Conservation (phyloP, 352 stramenopile genomes). For the Globisporangium irregulare region DNA sequence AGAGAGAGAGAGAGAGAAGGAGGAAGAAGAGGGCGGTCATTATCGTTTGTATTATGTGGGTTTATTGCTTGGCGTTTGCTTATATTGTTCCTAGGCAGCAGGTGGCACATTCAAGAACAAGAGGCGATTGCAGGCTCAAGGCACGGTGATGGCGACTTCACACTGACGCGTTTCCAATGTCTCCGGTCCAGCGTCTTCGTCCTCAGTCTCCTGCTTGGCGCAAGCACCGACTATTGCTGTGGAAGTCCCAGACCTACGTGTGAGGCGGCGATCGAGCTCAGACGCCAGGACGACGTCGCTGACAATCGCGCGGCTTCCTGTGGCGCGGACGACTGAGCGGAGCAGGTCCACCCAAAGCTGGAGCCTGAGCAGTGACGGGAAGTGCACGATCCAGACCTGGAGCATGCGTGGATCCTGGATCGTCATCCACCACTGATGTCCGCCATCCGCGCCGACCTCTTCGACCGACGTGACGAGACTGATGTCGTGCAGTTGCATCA, state of each 20-base stretch:
- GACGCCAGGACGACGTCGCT: constrained; percentile 34
- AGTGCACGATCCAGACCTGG: constrained; percentile 71
- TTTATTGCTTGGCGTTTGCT: not conserved
- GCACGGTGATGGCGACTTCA: constrained; percentile 5
- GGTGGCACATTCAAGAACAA: constrained; percentile 1
- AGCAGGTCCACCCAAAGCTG: constrained; percentile 44
- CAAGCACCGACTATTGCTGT: not conserved
- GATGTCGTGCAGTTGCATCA: constrained; percentile 56
- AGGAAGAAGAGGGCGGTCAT: no score
- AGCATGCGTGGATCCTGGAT: constrained; percentile 47
- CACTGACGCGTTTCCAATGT: not conserved
- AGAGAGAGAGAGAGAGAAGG: not conserved
- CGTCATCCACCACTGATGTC: constrained; percentile 60
- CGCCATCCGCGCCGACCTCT: constrained; percentile 28
- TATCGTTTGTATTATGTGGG: not conserved
- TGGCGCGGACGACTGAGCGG: constrained; percentile 31
- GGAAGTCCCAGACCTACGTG: constrained; percentile 6
- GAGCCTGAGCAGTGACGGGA: constrained; percentile 36
- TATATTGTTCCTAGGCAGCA: not conserved
- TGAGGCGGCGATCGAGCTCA: constrained; percentile 3
- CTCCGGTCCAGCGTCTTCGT: not conserved
- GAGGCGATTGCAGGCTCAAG: not conserved
- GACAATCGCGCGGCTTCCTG: constrained; percentile 33
- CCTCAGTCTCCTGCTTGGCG: not conserved
- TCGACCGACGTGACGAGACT: constrained; percentile 59